Evolutionary conservation across 164 flowering plant species (phyloP).

Genomic region (Paratinospora sagittata): DNA sequence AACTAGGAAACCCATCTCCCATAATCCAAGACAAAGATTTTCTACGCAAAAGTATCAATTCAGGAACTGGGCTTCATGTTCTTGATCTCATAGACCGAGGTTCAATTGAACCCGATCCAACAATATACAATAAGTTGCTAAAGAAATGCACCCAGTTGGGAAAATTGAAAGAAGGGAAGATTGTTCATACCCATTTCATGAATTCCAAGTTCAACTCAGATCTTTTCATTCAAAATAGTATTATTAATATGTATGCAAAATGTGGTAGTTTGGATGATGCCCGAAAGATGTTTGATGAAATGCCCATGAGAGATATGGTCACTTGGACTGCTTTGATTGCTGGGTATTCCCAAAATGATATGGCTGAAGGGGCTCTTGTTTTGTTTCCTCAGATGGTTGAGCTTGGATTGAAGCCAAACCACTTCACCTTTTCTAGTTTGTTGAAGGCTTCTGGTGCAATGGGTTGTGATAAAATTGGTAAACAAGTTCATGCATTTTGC

Average conservation of each 20-base stretch:
- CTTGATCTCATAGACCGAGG: conserved; percentile 49
- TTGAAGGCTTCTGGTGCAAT: conserved; percentile 44
- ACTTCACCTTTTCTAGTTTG: conserved; percentile 56
- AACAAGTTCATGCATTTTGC: conserved; percentile 47
- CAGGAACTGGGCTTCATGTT: conserved; percentile 36
- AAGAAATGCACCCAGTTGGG: conserved; percentile 44
- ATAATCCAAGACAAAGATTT: conserved; percentile 42
- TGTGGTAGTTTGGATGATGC: conserved; percentile 49
- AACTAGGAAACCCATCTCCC: background rate
- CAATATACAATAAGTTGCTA: conserved; percentile 38
- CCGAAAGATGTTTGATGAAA: conserved; percentile 42
- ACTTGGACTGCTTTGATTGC: conserved; percentile 58
- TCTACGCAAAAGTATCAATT: conserved; percentile 26
- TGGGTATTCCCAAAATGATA: conserved; percentile 51
- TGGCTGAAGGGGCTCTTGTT: conserved; percentile 34
- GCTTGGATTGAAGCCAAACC: conserved; percentile 45
- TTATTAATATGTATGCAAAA: conserved; percentile 58
- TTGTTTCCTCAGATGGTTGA: conserved; percentile 47
- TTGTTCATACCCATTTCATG: conserved; percentile 43
- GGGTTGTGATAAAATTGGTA: conserved; percentile 25
- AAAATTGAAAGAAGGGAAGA: conserved; percentile 36
- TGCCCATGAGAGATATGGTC: conserved; percentile 46
- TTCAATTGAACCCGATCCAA: conserved; percentile 29
- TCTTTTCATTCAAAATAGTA: conserved; percentile 28
- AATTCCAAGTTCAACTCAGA: conserved; percentile 35